phyloP scores from a whole-genome alignment of 805 yeast species.

The baker's yeast (Saccharomyces cerevisiae) region DNA sequence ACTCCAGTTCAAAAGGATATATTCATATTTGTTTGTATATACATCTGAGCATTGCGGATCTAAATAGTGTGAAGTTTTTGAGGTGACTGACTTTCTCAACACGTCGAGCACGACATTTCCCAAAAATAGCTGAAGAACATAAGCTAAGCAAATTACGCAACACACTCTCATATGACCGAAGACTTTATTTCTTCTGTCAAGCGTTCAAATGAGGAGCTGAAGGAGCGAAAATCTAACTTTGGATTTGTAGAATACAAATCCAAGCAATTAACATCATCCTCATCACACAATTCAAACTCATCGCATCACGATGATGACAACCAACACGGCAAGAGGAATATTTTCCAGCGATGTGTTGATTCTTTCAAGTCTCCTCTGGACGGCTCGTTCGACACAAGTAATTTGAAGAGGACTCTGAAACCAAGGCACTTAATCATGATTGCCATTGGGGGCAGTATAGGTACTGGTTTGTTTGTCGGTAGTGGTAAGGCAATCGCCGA shows the following conservation, averaged over 20 bases:
- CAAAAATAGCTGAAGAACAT: not conserved
- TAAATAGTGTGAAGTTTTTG: not conserved
- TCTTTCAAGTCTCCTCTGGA: constrained; percentile 15
- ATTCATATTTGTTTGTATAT: not conserved
- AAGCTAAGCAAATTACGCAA: not conserved
- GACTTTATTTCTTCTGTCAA: not conserved
- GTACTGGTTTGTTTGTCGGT: constrained; percentile 29
- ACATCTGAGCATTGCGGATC: not conserved
- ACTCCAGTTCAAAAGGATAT: not conserved
- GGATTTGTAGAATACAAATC: not conserved
- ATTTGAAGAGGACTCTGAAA: constrained; percentile 84
- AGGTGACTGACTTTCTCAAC: not conserved
- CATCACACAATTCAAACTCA: not conserved
- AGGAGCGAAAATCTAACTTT: not conserved
- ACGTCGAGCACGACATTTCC: not conserved
- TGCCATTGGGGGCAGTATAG: constrained; percentile 28
- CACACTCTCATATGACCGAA: not conserved
- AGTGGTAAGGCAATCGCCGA: constrained; percentile 36
- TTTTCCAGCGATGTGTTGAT: constrained; percentile 9
- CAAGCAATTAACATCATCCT: not conserved
- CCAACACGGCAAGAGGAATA: constrained; percentile 1
- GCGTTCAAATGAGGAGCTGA: not conserved
- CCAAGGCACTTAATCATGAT: constrained; percentile 58
- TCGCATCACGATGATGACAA: not conserved
- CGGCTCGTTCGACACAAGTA: constrained; percentile 13